A percentile compares a stretch with the other conserved stretches of the same genome.
Evolutionary conservation across 2,329 filamentous ascomycete genomes (phyloP).

Genomic region (Amesomyces nigricolor): DNA sequence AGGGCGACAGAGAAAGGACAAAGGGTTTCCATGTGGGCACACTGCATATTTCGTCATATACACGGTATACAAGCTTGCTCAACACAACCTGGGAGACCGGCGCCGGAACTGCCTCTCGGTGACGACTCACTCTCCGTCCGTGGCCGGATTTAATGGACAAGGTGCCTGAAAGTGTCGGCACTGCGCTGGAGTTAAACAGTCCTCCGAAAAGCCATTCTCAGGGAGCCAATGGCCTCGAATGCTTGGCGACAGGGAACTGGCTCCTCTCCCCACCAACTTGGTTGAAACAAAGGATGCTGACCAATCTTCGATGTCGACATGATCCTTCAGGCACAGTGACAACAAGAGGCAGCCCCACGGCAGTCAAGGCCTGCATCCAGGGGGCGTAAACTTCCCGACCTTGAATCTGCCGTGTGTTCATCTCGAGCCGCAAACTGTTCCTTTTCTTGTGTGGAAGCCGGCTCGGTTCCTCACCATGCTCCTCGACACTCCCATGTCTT

Average conservation of each 20-base stretch:
- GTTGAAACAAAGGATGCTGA: neutral
- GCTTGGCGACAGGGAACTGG: slow-evolving; percentile 14
- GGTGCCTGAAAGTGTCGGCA: neutral
- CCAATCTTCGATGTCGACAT: neutral
- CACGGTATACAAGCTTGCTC: neutral
- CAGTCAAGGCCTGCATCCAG: too few species aligned
- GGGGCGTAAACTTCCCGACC: too few species aligned
- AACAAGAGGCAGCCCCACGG: neutral
- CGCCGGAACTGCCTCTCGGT: too few species aligned
- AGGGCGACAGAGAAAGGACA: neutral
- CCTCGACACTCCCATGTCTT: slow-evolving; percentile 3
- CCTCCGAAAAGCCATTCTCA: neutral
- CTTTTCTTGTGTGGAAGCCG: neutral
- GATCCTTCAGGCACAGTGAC: neutral
- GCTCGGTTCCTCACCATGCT: neutral
- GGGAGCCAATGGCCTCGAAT: neutral
- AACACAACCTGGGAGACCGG: too few species aligned
- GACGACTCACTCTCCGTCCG: too few species aligned
- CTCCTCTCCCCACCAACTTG: neutral
- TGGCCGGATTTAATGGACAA: slow-evolving; percentile 2
- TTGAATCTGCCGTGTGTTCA: too few species aligned
- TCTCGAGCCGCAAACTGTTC: too few species aligned
- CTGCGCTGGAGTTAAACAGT: slow-evolving; percentile 16
- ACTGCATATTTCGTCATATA: neutral
- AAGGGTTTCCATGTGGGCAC: neutral